Evolutionary conservation across 805 yeast species (phyloP).

Genomic region (Priceomyces fermenticarens): DNA sequence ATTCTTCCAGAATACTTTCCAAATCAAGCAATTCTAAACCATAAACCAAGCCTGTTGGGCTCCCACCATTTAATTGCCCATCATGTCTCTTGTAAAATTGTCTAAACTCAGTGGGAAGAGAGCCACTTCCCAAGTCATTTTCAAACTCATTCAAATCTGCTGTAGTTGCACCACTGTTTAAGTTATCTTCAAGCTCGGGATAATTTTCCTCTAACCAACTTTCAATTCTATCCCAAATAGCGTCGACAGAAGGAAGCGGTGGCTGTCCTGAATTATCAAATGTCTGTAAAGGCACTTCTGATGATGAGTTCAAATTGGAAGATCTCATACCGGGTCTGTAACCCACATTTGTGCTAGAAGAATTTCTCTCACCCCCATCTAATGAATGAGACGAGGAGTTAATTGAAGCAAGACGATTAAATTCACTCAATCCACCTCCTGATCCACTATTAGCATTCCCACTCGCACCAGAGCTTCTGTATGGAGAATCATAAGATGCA

Average conservation of each 20-base stretch:
- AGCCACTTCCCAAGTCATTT: constrained; percentile 41
- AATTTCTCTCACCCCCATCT: constrained; percentile 12
- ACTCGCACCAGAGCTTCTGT: constrained; percentile 19
- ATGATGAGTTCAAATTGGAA: constrained; percentile 35
- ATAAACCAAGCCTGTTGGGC: constrained; percentile 44
- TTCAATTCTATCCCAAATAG: constrained; percentile 43
- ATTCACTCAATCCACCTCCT: constrained; percentile 29
- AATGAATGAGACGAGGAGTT: constrained; percentile 29
- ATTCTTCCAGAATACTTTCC: constrained; percentile 41
- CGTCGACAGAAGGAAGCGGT: constrained; percentile 45
- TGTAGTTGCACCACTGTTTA: constrained; percentile 42
- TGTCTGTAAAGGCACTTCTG: constrained; percentile 44
- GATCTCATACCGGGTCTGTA: constrained; percentile 45
- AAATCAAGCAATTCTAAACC: constrained; percentile 42
- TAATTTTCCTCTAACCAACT: constrained; percentile 43
- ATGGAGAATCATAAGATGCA: constrained; percentile 48
- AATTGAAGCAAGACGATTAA: constrained; percentile 22
- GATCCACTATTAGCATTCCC: constrained; percentile 8
- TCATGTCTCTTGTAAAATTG: constrained; percentile 45
- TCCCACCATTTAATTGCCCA: constrained; percentile 45
- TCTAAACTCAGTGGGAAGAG: constrained; percentile 43
- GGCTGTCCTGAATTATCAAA: constrained; percentile 47
- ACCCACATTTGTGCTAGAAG: constrained; percentile 20
- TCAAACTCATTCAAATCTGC: constrained; percentile 47
- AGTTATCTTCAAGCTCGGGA: constrained; percentile 43